These are phyloP conservation scores for Galerina marginata DNA, from an alignment of 768 basidiomycete species.

Conservation along the genomic window DNA sequence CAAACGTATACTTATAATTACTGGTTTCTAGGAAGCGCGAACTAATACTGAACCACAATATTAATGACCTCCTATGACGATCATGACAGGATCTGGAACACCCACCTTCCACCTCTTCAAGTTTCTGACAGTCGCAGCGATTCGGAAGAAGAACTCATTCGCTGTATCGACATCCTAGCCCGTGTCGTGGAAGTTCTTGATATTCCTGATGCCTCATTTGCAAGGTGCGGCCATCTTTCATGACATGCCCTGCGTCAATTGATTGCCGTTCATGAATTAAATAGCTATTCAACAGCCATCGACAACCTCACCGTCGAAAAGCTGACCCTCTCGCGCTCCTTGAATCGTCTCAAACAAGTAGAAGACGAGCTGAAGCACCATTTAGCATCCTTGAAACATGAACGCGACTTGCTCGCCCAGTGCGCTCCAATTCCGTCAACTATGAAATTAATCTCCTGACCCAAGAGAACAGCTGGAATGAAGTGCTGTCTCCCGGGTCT, in stretches of 20 bases:
- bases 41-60: too few relatives aligned
- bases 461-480: slow-evolving; percentile 39
- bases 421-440: slow-evolving; percentile 20
- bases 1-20: too few relatives aligned
- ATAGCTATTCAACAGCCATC: slow-evolving; percentile 46
- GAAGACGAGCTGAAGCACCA: slow-evolving; percentile 44
- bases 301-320: slow-evolving; percentile 36
- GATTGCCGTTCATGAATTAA: background rate
- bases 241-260: background rate
- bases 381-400: slow-evolving; percentile 38
- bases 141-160: slow-evolving; percentile 20
- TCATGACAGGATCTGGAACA: slow-evolving; percentile 14
- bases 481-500: slow-evolving; percentile 29
- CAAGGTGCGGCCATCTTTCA: slow-evolving; percentile 27
- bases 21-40: too few relatives aligned
- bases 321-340: slow-evolving; percentile 34
- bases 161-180: slow-evolving; percentile 29
- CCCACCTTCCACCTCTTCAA: slow-evolving; percentile 24
- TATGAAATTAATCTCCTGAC: background rate
- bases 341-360: slow-evolving; percentile 37
- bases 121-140: slow-evolving; percentile 9
- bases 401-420: slow-evolving; percentile 43
- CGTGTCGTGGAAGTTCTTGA: slow-evolving; percentile 34
- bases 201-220: slow-evolving; percentile 41
- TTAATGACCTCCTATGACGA: too few relatives aligned